Evolutionary conservation across 2,329 filamentous ascomycete species (phyloP).

Genomic region (Cryphonectria radicalis): DNA sequence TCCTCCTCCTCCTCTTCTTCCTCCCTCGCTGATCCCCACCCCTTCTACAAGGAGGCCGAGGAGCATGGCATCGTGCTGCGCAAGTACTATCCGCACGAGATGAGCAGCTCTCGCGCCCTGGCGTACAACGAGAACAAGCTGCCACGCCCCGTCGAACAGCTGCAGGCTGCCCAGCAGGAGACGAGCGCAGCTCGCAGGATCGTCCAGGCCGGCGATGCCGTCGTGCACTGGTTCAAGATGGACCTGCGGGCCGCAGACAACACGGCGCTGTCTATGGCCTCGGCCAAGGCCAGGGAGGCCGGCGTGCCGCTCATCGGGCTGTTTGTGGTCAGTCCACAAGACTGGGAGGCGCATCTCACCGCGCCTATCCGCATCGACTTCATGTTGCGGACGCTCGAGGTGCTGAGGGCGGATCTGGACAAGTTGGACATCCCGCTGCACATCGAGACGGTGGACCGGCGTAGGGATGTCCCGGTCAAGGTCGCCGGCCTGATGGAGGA

Average conservation of each 20-base stretch:
- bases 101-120: constrained; percentile 77
- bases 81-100: constrained; percentile 83
- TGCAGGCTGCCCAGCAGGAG: constrained; percentile 63
- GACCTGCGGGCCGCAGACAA: constrained; percentile 80
- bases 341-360: constrained; percentile 80
- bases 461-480: constrained; percentile 63
- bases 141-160: constrained; percentile 72
- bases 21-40: constrained; percentile 45
- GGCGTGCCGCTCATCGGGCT: constrained; percentile 71
- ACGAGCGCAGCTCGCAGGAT: constrained; percentile 59
- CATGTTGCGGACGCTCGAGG: constrained; percentile 70
- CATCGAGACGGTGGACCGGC: constrained; percentile 70
- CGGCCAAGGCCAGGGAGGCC: constrained; percentile 47
- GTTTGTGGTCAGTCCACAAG: constrained; percentile 81
- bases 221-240: constrained; percentile 90
- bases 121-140: constrained; percentile 74
- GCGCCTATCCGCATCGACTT: constrained; percentile 79
- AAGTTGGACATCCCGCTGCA: constrained; percentile 78
- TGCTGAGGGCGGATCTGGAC: constrained; percentile 68
- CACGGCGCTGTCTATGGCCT: constrained; percentile 69
- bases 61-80: constrained; percentile 68
- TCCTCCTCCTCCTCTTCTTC: neutral
- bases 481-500: constrained; percentile 68
- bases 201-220: constrained; percentile 60
- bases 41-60: constrained; percentile 50